phyloP scores from a whole-genome alignment of 2,329 filamentous ascomycete genomes.

The Talaromyces atroroseus region DNA sequence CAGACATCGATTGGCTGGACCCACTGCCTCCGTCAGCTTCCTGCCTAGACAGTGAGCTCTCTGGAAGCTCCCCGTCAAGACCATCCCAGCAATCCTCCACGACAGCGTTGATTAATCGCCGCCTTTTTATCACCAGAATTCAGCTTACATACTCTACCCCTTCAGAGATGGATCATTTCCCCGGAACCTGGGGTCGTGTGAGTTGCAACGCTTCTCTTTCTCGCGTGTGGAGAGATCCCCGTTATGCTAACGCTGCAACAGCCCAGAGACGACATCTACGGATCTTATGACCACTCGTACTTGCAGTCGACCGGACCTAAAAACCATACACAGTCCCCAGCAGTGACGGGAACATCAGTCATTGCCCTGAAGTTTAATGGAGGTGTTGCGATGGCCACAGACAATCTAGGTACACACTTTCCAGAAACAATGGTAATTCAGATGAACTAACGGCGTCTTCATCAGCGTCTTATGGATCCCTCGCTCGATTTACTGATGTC shows the following conservation, averaged over 20 bases:
- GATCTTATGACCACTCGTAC: constrained; percentile 82
- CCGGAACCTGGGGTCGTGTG: constrained; percentile 62
- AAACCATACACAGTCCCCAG: constrained; percentile 83
- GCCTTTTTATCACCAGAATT: not conserved
- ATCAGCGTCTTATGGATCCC: constrained; percentile 90
- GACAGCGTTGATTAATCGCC: not conserved
- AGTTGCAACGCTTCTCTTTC: constrained; percentile 22
- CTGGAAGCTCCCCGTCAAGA: constrained; percentile 4
- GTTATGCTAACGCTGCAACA: constrained; percentile 43
- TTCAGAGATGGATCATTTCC: constrained; percentile 57
- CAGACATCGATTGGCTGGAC: constrained; percentile 2
- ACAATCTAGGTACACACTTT: constrained; percentile 72
- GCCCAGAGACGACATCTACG: constrained; percentile 97
- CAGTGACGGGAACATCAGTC: constrained; percentile 95
- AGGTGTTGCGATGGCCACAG: constrained; percentile 91
- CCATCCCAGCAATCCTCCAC: not conserved
- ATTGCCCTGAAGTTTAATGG: constrained; percentile 93
- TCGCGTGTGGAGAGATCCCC: not conserved
- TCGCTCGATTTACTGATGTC: constrained; percentile 92
- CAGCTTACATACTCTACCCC: not conserved
- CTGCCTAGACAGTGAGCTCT: constrained; percentile 13
- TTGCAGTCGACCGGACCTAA: constrained; percentile 66
- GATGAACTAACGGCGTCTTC: not conserved
- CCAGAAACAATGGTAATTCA: not conserved
- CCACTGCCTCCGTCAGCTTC: constrained; percentile 15